phyloP scores from a whole-genome alignment of 2,329 filamentous ascomycete species.

The Ophiobolus disseminans region DNA sequence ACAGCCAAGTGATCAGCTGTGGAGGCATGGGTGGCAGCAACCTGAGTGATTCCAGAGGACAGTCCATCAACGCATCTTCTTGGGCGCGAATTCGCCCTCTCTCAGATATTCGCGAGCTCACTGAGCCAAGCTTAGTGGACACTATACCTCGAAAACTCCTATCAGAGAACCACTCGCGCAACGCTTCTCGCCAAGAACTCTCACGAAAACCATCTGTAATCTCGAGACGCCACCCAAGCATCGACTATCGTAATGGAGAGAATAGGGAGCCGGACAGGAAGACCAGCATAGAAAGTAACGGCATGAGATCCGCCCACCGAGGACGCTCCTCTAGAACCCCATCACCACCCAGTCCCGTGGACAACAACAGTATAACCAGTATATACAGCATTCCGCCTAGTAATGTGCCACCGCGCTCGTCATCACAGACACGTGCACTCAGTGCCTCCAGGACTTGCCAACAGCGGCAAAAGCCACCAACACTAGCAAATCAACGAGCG shows the following conservation, averaged over 20 bases:
- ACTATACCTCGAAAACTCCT: conserved; percentile 38
- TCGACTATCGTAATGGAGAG: conserved; percentile 35
- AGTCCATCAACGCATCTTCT: conserved; percentile 31
- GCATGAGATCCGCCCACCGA: conserved; percentile 35
- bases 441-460: conserved; percentile 32
- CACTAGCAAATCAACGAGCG: conserved; percentile 22
- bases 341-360: conserved; percentile 42
- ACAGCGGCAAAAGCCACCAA: conserved; percentile 22
- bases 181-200: conserved; percentile 36
- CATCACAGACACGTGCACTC: conserved; percentile 47
- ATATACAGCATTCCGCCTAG: conserved; percentile 55
- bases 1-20: conserved; percentile 14
- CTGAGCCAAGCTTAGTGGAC: conserved; percentile 56
- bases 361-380: conserved; percentile 50
- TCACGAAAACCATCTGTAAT: conserved; percentile 42
- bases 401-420: conserved; percentile 56
- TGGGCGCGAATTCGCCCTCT: conserved; percentile 52
- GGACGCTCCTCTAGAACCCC: conserved; percentile 38
- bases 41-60: conserved; percentile 33
- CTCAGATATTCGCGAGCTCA: conserved; percentile 59
- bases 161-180: conserved; percentile 29
- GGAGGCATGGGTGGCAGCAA: conserved; percentile 37
- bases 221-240: conserved; percentile 40
- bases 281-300: conserved; percentile 34
- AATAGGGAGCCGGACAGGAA: conserved; percentile 40